A percentile compares a stretch with the other conserved stretches of the same genome.
Evolutionary conservation across 1,284 basidiomycete genomes (phyloP).

Genomic region (Athelia psychrophila): DNA sequence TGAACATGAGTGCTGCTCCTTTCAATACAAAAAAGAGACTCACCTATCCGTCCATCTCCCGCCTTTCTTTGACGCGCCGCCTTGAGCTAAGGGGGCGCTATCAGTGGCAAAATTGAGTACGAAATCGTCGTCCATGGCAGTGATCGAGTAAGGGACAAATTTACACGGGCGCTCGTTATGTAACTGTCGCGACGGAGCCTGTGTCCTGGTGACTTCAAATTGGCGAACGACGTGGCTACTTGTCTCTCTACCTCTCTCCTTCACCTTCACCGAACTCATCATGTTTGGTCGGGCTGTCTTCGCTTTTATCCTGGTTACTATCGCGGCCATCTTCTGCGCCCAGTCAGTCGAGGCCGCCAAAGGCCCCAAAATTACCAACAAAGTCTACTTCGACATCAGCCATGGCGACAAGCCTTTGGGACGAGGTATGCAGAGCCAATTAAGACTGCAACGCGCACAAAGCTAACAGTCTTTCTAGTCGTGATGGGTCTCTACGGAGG

Average conservation of each 20-base stretch:
- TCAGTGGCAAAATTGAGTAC: slow-evolving; percentile 65
- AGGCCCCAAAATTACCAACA: slow-evolving; percentile 84
- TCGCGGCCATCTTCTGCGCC: slow-evolving; percentile 68
- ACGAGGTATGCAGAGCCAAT: slow-evolving; percentile 53
- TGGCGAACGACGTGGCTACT: background rate
- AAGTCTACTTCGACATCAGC: slow-evolving; percentile 92
- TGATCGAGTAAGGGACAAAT: background rate
- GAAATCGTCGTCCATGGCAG: slow-evolving; percentile 63
- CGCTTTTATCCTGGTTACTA: slow-evolving; percentile 57
- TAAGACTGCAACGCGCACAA: too few species aligned
- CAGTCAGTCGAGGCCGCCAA: slow-evolving; percentile 72
- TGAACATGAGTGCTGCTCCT: slow-evolving; percentile 13
- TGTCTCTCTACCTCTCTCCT: slow-evolving; percentile 12
- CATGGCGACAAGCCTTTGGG: slow-evolving; percentile 85
- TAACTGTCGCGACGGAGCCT: too few species aligned
- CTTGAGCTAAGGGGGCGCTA: slow-evolving; percentile 18
- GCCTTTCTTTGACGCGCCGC: slow-evolving; percentile 49
- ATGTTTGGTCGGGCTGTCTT: slow-evolving; percentile 65
- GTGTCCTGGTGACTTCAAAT: background rate
- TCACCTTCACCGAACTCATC: slow-evolving; percentile 18
- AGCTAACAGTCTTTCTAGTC: slow-evolving; percentile 41
- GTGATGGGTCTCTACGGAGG: slow-evolving; percentile 87
- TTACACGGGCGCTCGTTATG: too few species aligned
- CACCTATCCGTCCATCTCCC: slow-evolving; percentile 87
- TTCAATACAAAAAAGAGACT: slow-evolving; percentile 17